Evolutionary conservation across 495 filamentous ascomycete species (phyloP).

Genomic region (Xylaria cubensis): DNA sequence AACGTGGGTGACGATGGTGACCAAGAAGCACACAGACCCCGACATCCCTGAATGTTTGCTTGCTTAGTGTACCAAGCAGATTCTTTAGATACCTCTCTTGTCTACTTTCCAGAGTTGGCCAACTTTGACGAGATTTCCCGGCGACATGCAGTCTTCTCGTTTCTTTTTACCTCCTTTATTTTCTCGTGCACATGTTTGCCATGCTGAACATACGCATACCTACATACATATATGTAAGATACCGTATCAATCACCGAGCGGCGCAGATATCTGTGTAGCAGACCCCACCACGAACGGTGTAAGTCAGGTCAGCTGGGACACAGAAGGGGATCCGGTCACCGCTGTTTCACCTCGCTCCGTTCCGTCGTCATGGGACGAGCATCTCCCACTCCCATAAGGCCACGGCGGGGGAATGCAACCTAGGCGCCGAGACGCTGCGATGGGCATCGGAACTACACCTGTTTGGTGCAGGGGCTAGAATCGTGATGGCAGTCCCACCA

Average conservation of each 20-base stretch:
- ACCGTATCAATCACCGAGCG: background rate
- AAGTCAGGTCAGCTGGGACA: background rate
- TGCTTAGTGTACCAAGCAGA: background rate
- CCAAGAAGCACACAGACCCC: conserved; percentile 17
- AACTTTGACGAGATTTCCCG: background rate
- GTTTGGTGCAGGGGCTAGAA: background rate
- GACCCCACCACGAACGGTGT: background rate
- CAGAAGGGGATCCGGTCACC: conserved; percentile 1
- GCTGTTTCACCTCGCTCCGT: conserved; percentile 14
- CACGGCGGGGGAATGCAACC: background rate
- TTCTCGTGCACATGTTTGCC: background rate
- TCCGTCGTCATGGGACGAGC: background rate
- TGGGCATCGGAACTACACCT: conserved; percentile 9
- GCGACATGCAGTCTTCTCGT: background rate
- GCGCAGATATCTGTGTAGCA: background rate
- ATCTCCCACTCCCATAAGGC: background rate
- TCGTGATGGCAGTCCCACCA: conserved; percentile 7
- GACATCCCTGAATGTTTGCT: background rate
- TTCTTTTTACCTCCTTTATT: background rate
- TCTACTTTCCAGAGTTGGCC: background rate
- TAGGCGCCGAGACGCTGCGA: conserved; percentile 14
- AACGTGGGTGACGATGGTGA: conserved; percentile 11
- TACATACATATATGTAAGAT: conserved; percentile 2
- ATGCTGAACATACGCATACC: background rate
- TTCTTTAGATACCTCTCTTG: background rate